Conservation (phyloP, 2,329 filamentous ascomycete species). For the Aschersonia sp. region DNA sequence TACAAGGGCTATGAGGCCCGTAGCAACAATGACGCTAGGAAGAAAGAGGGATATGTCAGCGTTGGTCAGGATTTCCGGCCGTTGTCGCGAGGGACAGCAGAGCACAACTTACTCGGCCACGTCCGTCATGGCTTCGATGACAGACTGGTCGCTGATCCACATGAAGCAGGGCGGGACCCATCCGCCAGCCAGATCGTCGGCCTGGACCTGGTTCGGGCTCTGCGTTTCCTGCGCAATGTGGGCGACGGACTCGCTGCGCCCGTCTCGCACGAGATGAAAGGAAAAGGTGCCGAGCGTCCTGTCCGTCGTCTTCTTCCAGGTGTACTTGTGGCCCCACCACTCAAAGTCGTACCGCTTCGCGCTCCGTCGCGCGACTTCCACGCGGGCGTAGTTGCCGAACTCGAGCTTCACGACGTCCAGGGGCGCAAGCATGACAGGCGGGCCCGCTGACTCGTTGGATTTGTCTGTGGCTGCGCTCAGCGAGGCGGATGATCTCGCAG, state of each 20-base stretch:
- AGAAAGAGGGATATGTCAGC: not conserved
- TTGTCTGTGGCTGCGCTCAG: no score
- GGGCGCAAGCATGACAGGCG: slow-evolving; percentile 24
- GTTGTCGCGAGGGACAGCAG: not conserved
- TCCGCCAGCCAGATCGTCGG: slow-evolving; percentile 64
- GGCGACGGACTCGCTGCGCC: slow-evolving; percentile 47
- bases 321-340: slow-evolving; percentile 80
- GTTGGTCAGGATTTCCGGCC: not conserved
- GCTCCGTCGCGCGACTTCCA: slow-evolving; percentile 60
- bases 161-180: slow-evolving; percentile 87
- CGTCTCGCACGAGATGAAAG: slow-evolving; percentile 65
- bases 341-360: slow-evolving; percentile 78
- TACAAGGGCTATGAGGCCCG: slow-evolving; percentile 76
- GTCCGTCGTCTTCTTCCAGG: slow-evolving; percentile 67
- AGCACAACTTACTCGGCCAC: slow-evolving; percentile 60
- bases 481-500: no score
- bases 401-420: slow-evolving; percentile 79
- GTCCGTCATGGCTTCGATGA: slow-evolving; percentile 59
- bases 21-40: slow-evolving; percentile 67
- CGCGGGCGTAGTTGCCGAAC: slow-evolving; percentile 92
- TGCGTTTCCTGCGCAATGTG: slow-evolving; percentile 74
- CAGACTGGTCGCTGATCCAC: slow-evolving; percentile 66
- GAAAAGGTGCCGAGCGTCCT: slow-evolving; percentile 54
- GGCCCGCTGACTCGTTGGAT: not conserved
- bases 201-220: slow-evolving; percentile 52